Percentiles rank a stretch among this genome's conserved stretches.
Conservation (phyloP, 345 rosid species). For the Psidium friedrichsthalianum region DNA sequence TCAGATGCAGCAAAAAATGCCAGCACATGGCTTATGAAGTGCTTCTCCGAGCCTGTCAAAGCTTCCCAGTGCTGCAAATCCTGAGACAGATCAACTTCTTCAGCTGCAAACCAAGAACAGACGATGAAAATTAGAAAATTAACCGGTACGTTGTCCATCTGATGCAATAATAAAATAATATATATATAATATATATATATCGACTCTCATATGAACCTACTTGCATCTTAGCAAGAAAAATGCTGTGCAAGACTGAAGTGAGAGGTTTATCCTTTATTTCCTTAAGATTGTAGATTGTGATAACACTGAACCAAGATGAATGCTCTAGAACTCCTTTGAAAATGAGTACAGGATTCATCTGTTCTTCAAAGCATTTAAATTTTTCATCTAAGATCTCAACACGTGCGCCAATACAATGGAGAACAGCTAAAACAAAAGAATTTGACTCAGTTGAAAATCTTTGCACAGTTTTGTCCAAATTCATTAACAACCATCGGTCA, state of each 20-base stretch:
- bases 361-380: background rate
- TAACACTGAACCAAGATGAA: background rate
- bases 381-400: background rate
- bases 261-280: background rate
- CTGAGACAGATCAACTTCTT: slow-evolving; percentile 85
- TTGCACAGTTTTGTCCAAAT: background rate
- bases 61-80: slow-evolving; percentile 76
- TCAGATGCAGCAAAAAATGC: slow-evolving; percentile 95
- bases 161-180: too few relatives aligned
- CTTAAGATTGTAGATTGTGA: background rate
- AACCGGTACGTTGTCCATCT: background rate
- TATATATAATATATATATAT: too few relatives aligned
- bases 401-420: background rate
- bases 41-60: slow-evolving; percentile 52
- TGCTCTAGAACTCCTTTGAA: background rate
- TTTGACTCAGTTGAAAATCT: background rate
- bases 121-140: background rate
- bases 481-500: background rate
- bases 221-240: background rate
- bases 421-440: background rate
- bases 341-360: background rate
- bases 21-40: slow-evolving; percentile 69
- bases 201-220: background rate
- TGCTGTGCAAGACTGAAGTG: background rate
- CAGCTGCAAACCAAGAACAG: slow-evolving; percentile 41